phyloP scores from a whole-genome alignment of 441 rosid genomes.

The Theobroma grandiflorum region DNA sequence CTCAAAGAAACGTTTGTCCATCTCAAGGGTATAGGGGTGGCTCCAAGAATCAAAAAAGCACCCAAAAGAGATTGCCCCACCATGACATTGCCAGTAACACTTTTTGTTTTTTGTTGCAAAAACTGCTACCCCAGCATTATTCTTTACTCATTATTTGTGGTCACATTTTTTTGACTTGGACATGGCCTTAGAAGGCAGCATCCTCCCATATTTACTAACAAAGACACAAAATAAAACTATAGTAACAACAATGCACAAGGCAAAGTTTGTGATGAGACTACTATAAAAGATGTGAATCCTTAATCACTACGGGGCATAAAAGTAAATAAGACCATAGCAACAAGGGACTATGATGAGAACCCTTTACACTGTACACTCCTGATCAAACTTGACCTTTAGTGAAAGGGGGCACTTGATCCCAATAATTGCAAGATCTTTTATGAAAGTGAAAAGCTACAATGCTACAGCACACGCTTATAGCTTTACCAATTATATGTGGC shows the following conservation, averaged over 20 bases:
- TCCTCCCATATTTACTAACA: not conserved
- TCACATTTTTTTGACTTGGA: not conserved
- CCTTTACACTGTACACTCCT: not conserved
- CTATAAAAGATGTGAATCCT: too few relatives aligned
- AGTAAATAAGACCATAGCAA: too few relatives aligned
- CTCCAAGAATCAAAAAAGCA: not conserved
- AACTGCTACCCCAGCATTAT: too few relatives aligned
- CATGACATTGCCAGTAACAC: not conserved
- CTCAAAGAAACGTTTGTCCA: slow-evolving; percentile 25
- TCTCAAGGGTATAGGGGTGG: slow-evolving; percentile 25
- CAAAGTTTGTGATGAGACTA: too few relatives aligned
- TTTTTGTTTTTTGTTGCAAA: slow-evolving; percentile 1
- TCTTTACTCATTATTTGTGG: not conserved
- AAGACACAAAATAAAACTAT: too few relatives aligned
- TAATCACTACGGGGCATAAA: too few relatives aligned
- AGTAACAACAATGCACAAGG: too few relatives aligned
- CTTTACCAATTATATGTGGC: not conserved
- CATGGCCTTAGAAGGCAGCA: not conserved
- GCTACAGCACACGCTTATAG: not conserved
- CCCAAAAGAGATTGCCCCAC: slow-evolving; percentile 25
- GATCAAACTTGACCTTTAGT: slow-evolving; percentile 15
- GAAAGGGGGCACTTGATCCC: slow-evolving; percentile 23
- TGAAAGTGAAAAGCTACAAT: slow-evolving; percentile 31
- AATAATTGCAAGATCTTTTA: slow-evolving; percentile 42
- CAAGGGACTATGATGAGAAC: not conserved